These are phyloP conservation scores for Boletus vinaceobasis DNA, from an alignment of 768 basidiomycete genomes.

Conservation along the genomic window DNA sequence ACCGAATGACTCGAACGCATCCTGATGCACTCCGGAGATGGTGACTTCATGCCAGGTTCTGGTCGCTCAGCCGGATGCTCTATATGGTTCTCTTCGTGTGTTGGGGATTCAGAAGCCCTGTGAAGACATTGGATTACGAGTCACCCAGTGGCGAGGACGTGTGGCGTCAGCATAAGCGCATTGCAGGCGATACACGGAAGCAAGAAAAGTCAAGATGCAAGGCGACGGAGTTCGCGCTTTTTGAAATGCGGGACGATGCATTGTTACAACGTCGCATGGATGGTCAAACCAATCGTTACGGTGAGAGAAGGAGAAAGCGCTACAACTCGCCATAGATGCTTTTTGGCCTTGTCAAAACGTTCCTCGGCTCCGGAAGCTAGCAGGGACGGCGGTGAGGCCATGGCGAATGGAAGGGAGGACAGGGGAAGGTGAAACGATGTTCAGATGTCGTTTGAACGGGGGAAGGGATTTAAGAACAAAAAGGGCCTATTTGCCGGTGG, in stretches of 20 bases:
- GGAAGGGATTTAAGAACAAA: conserved; percentile 30
- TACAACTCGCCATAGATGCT: conserved; percentile 33
- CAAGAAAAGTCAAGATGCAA: conserved; percentile 7
- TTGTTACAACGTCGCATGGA: conserved; percentile 11
- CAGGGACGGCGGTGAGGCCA: conserved; percentile 26
- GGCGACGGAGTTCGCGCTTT: conserved; percentile 14
- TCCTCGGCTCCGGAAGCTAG: conserved; percentile 25
- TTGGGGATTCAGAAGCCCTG: conserved; percentile 32
- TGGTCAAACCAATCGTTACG: conserved; percentile 1
- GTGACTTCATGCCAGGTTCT: conserved; percentile 15
- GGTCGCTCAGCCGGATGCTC: conserved; percentile 12
- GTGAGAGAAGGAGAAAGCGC: conserved; percentile 1
- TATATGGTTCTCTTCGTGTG: conserved; percentile 18
- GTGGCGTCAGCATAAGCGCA: conserved; percentile 32
- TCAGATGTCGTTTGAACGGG: conserved; percentile 21
- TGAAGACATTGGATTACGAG: conserved; percentile 18
- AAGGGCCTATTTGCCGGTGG: conserved; percentile 29
- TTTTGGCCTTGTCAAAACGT: conserved; percentile 36
- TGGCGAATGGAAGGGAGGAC: conserved; percentile 14
- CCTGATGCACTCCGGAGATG: conserved; percentile 21
- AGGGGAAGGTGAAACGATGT: conserved; percentile 25
- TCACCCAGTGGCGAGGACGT: conserved; percentile 18
- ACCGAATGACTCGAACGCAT: conserved; percentile 19
- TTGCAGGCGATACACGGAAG: conserved; percentile 22
- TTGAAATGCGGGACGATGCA: conserved; percentile 10